These are phyloP conservation scores for Monosporascus ibericus DNA, from an alignment of 2,329 filamentous ascomycete species.

Conservation along the genomic window DNA sequence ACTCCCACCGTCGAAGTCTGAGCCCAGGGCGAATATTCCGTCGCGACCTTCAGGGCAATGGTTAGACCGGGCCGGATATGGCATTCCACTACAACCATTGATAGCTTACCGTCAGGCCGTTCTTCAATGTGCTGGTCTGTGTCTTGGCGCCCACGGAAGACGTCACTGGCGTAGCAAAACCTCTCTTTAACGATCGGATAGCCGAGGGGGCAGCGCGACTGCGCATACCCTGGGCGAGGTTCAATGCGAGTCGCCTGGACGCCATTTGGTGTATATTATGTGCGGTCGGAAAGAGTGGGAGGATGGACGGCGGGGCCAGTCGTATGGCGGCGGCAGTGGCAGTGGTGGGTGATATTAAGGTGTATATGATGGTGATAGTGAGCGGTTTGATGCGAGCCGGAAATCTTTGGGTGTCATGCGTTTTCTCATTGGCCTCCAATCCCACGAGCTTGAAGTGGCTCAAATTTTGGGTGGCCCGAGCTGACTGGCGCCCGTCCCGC, in stretches of 20 bases:
- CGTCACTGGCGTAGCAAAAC: conserved; percentile 79
- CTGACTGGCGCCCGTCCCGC: background rate
- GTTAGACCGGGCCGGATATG: conserved; percentile 10
- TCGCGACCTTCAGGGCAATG: conserved; percentile 66
- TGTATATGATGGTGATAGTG: conserved; percentile 26
- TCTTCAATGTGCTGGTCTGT: conserved; percentile 92
- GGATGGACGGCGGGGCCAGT: conserved; percentile 20
- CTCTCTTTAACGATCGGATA: conserved; percentile 71
- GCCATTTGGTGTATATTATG: conserved; percentile 58
- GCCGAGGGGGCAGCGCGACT: conserved; percentile 78
- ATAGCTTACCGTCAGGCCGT: conserved; percentile 81
- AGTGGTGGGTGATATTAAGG: conserved; percentile 4
- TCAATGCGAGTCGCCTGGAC: conserved; percentile 94
- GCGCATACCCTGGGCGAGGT: conserved; percentile 85
- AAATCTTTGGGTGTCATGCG: conserved; percentile 21
- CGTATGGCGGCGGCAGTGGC: conserved; percentile 25
- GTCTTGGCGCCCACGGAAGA: conserved; percentile 65
- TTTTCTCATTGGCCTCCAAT: conserved; percentile 9
- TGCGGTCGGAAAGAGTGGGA: conserved; percentile 33
- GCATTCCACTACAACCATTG: conserved; percentile 19
- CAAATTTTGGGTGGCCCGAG: conserved; percentile 14
- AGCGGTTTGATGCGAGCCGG: conserved; percentile 45
- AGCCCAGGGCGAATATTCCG: conserved; percentile 95
- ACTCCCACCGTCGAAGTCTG: conserved; percentile 98
- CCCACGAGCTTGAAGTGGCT: conserved; percentile 11